Conservation (phyloP, 352 stramenopile genomes). For the Plasmopara muralis region DNA sequence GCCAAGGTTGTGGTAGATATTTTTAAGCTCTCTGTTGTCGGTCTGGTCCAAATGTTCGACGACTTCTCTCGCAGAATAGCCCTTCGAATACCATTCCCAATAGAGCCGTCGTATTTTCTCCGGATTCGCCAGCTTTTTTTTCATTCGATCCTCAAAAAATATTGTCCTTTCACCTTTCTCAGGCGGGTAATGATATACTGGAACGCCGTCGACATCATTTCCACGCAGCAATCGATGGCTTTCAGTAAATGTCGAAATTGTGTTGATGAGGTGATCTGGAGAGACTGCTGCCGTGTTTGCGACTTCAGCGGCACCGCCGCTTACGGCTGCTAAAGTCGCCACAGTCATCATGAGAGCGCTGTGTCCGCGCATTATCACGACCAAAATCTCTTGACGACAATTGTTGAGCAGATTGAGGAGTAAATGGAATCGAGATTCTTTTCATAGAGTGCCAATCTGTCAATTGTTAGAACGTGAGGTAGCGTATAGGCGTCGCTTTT, state of each 20-base stretch:
- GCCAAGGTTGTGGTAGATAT: background rate
- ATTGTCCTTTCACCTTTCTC: background rate
- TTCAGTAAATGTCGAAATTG: background rate
- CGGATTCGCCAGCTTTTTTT: background rate
- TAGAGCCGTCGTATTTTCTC: background rate
- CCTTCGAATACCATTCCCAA: background rate
- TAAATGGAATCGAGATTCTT: background rate
- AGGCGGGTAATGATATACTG: background rate
- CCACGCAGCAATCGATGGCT: background rate
- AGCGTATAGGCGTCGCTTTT: background rate
- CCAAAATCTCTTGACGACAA: background rate
- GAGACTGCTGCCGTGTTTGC: background rate
- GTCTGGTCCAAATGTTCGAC: background rate
- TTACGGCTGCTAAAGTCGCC: background rate
- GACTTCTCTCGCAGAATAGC: background rate
- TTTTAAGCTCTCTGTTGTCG: background rate
- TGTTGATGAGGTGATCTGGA: background rate
- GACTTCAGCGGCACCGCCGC: background rate
- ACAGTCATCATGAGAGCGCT: background rate
- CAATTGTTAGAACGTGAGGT: background rate
- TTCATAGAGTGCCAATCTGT: background rate
- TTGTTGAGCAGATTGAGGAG: background rate
- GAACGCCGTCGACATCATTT: background rate
- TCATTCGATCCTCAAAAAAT: background rate
- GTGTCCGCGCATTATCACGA: background rate